phyloP scores from a whole-genome alignment of 2,329 filamentous ascomycete genomes.

The Pestalotiopsis fici region DNA sequence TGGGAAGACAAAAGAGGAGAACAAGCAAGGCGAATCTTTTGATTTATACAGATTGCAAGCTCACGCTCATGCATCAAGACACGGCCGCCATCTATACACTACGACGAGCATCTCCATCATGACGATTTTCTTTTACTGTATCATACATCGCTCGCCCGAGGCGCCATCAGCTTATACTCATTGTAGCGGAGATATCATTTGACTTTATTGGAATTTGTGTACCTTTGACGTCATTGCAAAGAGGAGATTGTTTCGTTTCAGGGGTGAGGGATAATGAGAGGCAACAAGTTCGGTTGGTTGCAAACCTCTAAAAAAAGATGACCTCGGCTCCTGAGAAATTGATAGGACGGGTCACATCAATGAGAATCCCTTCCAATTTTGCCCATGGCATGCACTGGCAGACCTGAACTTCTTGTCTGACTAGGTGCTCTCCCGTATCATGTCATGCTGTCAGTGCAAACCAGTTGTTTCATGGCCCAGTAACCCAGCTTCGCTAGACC shows the following conservation, averaged over 20 bases:
- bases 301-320: not conserved
- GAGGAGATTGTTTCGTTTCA: not conserved
- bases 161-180: not conserved
- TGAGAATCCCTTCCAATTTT: no score
- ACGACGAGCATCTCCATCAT: not conserved
- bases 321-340: not conserved
- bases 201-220: not conserved
- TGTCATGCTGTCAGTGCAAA: not conserved
- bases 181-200: not conserved
- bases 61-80: not conserved
- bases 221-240: not conserved
- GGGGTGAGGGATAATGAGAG: not conserved
- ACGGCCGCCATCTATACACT: not conserved
- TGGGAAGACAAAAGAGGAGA: not conserved
- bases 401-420: no score
- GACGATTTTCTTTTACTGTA: not conserved
- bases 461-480: not conserved
- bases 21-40: not conserved
- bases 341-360: not conserved
- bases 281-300: not conserved
- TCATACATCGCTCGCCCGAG: not conserved
- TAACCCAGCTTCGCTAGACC: not conserved
- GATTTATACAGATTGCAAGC: not conserved
- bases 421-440: not conserved
- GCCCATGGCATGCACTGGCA: not conserved